phyloP scores from a whole-genome alignment of 2,329 filamentous ascomycete genomes.

The Pseudogymnoascus sp. region DNA sequence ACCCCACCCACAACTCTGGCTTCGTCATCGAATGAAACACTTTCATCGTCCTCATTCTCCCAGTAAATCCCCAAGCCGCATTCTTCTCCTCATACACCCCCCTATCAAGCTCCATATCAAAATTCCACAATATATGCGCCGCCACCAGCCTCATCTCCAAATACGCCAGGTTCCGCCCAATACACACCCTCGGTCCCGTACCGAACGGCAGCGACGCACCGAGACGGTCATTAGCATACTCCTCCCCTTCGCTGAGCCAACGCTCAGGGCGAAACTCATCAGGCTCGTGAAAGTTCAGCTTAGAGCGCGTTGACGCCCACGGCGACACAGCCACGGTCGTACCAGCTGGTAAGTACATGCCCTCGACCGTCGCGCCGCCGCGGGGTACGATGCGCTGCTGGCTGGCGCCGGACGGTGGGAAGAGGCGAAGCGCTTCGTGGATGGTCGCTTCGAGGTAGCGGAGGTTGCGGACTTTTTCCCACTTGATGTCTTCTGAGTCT shows the following conservation, averaged over 20 bases:
- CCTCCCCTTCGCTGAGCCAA: conserved; percentile 8
- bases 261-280: conserved; percentile 11
- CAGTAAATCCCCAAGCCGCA: neutral
- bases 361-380: conserved; percentile 20
- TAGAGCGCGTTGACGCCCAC: conserved; percentile 23
- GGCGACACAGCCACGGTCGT: conserved; percentile 31
- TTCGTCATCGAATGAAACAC: conserved; percentile 3
- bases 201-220: conserved; percentile 12
- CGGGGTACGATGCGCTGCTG: conserved; percentile 36
- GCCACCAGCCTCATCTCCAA: conserved; percentile 15
- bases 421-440: conserved; percentile 10
- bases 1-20: conserved; percentile 3
- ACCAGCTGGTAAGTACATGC: conserved; percentile 24
- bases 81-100: neutral
- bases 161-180: conserved; percentile 15
- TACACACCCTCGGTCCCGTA: conserved; percentile 13
- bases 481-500: conserved; percentile 10
- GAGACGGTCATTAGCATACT: neutral
- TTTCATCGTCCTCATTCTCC: neutral
- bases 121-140: conserved; percentile 13
- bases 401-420: conserved; percentile 29
- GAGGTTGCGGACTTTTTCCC: conserved; percentile 12
- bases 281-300: conserved; percentile 11
- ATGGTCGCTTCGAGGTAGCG: conserved; percentile 13
- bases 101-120: conserved; percentile 12